These are phyloP conservation scores for Trichosphaerium sp. DNA, from an alignment of 78 protist species.

Conservation along the genomic window DNA sequence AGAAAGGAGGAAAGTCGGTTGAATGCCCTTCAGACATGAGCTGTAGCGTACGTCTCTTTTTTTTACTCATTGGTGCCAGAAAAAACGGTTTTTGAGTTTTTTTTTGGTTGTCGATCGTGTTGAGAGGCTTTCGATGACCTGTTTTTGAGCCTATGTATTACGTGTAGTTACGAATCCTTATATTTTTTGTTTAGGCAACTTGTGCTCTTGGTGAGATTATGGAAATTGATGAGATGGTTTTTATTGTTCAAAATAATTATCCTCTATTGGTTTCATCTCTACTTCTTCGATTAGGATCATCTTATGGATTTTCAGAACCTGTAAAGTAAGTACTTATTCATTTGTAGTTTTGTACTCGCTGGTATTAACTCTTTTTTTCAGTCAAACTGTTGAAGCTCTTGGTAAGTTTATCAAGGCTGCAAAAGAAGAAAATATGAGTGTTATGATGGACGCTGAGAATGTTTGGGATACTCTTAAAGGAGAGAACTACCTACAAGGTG, in stretches of 20 bases:
- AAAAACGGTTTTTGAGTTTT: too few relatives aligned
- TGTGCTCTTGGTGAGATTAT: slow-evolving; percentile 49
- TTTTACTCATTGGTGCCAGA: too few relatives aligned
- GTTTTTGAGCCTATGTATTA: too few relatives aligned
- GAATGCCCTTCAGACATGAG: too few relatives aligned
- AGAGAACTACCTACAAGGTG: neutral
- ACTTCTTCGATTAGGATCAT: slow-evolving; percentile 30
- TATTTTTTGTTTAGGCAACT: too few relatives aligned
- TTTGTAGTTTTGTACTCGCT: slow-evolving; percentile 2
- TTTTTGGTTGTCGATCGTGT: too few relatives aligned
- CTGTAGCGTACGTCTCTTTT: too few relatives aligned
- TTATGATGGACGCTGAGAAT: slow-evolving; percentile 4
- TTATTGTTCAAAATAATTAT: slow-evolving; percentile 6
- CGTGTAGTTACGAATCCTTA: too few relatives aligned
- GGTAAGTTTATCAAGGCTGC: slow-evolving; percentile 24
- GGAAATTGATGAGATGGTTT: slow-evolving; percentile 19
- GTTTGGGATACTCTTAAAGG: neutral
- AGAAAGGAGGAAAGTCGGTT: too few relatives aligned
- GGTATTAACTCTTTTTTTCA: neutral
- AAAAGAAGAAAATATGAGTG: slow-evolving; percentile 3
- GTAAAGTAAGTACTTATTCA: slow-evolving; percentile 21
- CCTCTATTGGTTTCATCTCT: slow-evolving; percentile 12
- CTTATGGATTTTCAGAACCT: too few relatives aligned
- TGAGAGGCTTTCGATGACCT: too few relatives aligned
- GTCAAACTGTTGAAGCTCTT: slow-evolving; percentile 30